These are phyloP conservation scores for Neurospora sp. DNA, from an alignment of 2,329 filamentous ascomycete genomes.

Conservation along the genomic window DNA sequence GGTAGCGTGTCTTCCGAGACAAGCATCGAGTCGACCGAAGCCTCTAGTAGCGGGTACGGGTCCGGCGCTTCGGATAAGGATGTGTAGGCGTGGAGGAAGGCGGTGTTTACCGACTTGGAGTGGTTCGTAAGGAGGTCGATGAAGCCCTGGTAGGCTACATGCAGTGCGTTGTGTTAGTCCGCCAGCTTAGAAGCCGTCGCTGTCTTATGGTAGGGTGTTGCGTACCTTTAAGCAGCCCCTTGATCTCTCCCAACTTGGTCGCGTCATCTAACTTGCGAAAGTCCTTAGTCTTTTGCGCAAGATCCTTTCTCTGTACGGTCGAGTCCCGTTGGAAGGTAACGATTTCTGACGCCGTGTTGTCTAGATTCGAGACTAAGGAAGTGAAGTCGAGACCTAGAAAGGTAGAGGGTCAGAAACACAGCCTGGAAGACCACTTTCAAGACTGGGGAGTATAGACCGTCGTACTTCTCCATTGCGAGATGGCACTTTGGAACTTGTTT, in stretches of 20 bases:
- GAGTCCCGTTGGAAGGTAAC: constrained; percentile 88
- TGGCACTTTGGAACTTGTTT: constrained; percentile 95
- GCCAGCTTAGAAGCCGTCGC: background rate
- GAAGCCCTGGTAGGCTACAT: constrained; percentile 83
- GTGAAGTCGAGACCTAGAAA: constrained; percentile 73
- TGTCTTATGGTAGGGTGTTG: background rate
- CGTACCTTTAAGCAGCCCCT: constrained; percentile 74
- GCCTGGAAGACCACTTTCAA: background rate
- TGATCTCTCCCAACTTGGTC: constrained; percentile 79
- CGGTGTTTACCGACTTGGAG: constrained; percentile 85
- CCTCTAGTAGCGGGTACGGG: constrained; percentile 91
- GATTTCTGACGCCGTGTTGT: constrained; percentile 90
- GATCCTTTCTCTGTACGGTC: constrained; percentile 90
- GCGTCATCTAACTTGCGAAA: constrained; percentile 90
- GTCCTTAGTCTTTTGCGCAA: constrained; percentile 98
- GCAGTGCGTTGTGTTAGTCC: constrained; percentile 11
- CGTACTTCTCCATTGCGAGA: constrained; percentile 90
- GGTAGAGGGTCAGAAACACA: constrained; percentile 5
- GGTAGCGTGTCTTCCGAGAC: constrained; percentile 87
- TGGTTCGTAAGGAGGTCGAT: constrained; percentile 95
- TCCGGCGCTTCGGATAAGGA: constrained; percentile 92
- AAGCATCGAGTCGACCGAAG: constrained; percentile 88
- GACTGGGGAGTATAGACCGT: constrained; percentile 3
- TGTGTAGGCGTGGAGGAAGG: constrained; percentile 88
- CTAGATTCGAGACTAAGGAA: constrained; percentile 72